Conservation (phyloP, 345 rosid species). For the Salix suchowensis region DNA sequence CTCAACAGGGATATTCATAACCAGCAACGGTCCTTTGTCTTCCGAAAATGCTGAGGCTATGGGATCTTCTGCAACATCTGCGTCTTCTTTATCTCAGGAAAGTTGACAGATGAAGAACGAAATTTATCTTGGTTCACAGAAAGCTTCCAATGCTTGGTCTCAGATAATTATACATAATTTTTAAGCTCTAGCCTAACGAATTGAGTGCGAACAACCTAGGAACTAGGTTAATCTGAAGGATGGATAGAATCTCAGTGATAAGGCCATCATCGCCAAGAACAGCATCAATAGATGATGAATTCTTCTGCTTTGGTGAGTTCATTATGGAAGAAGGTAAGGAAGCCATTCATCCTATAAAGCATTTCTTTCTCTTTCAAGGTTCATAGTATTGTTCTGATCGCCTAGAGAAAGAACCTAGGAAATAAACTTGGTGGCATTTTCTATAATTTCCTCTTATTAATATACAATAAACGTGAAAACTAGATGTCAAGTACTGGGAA, state of each 20-base stretch:
- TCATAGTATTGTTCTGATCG: too few relatives aligned
- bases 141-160: conserved; percentile 8
- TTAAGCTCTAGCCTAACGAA: neutral
- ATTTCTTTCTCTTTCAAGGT: too few relatives aligned
- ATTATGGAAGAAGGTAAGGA: too few relatives aligned
- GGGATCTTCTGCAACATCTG: neutral
- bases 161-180: conserved; percentile 9
- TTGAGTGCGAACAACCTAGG: conserved; percentile 10
- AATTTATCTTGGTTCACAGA: neutral
- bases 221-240: conserved; percentile 12
- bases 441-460: too few relatives aligned
- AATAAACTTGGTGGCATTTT: too few relatives aligned
- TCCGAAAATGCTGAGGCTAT: neutral
- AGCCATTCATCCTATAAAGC: too few relatives aligned
- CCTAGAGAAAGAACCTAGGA: too few relatives aligned
- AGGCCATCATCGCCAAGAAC: neutral
- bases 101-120: neutral
- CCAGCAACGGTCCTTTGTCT: neutral
- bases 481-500: too few relatives aligned
- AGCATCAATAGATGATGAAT: too few relatives aligned
- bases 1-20: neutral
- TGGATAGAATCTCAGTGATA: neutral
- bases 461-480: too few relatives aligned
- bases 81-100: neutral
- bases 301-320: too few relatives aligned